These are phyloP conservation scores for Babesia gibsoni DNA, from an alignment of 169 alveolate species.

Conservation along the genomic window DNA sequence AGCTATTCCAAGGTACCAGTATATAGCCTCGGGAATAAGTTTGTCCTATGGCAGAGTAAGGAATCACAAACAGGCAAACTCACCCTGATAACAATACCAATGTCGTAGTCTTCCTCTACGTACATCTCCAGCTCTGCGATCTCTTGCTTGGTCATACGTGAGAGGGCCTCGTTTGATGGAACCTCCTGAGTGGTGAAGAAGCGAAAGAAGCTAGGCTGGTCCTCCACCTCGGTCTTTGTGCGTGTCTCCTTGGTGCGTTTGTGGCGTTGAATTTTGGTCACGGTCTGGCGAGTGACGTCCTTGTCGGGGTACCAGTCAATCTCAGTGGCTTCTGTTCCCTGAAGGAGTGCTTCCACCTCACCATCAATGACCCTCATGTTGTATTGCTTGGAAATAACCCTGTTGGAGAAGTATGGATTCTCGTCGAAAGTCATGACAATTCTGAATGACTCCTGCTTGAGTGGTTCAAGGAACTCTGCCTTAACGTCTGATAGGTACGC, in stretches of 20 bases:
- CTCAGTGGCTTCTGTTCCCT: constrained; percentile 78
- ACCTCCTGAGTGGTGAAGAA: constrained; percentile 74
- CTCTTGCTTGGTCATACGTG: constrained; percentile 64
- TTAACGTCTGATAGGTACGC: constrained; percentile 72
- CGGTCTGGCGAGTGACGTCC: constrained; percentile 73
- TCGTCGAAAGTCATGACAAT: constrained; percentile 71
- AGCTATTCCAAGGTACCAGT: constrained; percentile 75
- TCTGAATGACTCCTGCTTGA: constrained; percentile 74
- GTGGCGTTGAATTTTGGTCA: constrained; percentile 72
- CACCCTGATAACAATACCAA: constrained; percentile 73
- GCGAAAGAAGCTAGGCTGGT: constrained; percentile 76
- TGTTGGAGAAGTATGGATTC: constrained; percentile 75
- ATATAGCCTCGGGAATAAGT: constrained; percentile 76
- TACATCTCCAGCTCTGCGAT: constrained; percentile 78
- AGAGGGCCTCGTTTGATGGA: constrained; percentile 56
- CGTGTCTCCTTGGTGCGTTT: constrained; percentile 74
- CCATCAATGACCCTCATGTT: constrained; percentile 78
- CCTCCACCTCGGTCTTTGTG: constrained; percentile 73
- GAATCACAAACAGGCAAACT: not conserved
- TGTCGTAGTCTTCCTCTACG: constrained; percentile 79
- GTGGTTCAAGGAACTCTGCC: constrained; percentile 74
- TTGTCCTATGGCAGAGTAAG: constrained; percentile 46
- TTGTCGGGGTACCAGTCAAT: constrained; percentile 77
- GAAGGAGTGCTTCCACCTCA: constrained; percentile 77
- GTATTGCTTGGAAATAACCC: constrained; percentile 71